A percentile compares a stretch with the other conserved stretches of the same genome.
Conservation (phyloP, 306 rosid genomes). For the Lablab purpureus region DNA sequence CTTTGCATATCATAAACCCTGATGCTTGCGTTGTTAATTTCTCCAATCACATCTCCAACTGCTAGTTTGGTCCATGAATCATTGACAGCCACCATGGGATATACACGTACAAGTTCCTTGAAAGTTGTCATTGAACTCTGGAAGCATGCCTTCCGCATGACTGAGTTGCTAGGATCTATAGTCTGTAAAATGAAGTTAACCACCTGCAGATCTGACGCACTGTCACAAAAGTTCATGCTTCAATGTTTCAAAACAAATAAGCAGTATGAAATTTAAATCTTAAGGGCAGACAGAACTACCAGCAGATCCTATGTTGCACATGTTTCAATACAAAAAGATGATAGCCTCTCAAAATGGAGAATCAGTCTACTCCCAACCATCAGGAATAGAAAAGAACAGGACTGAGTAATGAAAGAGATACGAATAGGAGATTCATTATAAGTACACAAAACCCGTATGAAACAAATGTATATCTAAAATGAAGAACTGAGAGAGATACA, state of each 20-base stretch:
- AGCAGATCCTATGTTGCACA: conserved; percentile 13
- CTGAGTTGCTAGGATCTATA: conserved; percentile 93
- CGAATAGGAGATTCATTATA: conserved; percentile 14
- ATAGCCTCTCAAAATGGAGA: conserved; percentile 36
- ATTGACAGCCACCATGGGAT: conserved; percentile 93
- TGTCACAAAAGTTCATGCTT: conserved; percentile 58
- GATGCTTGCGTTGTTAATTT: conserved; percentile 71
- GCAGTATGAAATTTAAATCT: conserved; percentile 39
- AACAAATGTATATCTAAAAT: conserved; percentile 15
- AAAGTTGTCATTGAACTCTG: conserved; percentile 92
- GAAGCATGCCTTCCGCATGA: conserved; percentile 86
- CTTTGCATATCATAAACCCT: conserved; percentile 94
- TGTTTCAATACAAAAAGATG: conserved; percentile 28
- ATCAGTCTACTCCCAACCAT: conserved; percentile 39
- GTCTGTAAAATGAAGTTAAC: conserved; percentile 91
- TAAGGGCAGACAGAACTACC: conserved; percentile 24
- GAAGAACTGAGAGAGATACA: conserved; percentile 23
- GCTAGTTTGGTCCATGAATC: conserved; percentile 95
- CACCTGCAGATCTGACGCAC: conserved; percentile 76
- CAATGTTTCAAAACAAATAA: conserved; percentile 40
- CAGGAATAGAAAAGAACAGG: conserved; percentile 39
- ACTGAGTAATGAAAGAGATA: conserved; percentile 30
- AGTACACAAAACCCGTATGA: conserved; percentile 25
- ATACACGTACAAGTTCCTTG: conserved; percentile 82
- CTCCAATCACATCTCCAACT: conserved; percentile 92